Evolutionary conservation across 148 eudicot species (phyloP), one percentile per base, ranked within the genome.

Genomic region (Rhododendron molle): DNA sequence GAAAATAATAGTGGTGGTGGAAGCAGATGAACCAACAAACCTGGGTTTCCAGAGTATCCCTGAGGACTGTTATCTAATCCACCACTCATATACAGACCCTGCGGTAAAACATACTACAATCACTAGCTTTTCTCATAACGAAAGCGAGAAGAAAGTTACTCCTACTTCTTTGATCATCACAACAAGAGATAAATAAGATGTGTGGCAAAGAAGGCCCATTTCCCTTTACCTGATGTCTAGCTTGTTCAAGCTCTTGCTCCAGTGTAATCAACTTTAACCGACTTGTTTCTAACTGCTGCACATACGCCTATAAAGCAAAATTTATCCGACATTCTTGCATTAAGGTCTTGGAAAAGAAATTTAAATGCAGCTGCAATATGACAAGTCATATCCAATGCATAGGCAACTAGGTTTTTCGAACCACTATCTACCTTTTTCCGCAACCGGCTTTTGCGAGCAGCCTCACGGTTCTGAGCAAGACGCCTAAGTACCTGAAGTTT

Each of bases 401-500:
- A 44, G 72, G 83, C 14, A 32, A 15, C 46, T 23, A 71, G 80
- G 20, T 49, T 26, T 80, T 7, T 60, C 38, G 38, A 44, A 16
- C 80, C 2, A 8, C 72, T 26, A 36, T 38, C 86, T 46, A 97
- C 99, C 98, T 97, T 97, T 90, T 95, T 97, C 81, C 99, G 89
- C 83, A 95, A 87, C 79, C 99, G 98, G 83, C 99, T 94, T 91
- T 97, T 97, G 43, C 99, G 98, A 88, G 99, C 99, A 85, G 99
- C 99, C 89, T 97, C 98, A 65, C 99, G 98, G 83, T 97, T 97
- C 88, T 97, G 99, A 83, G 99, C 99, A 72, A 95, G 95, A 50
- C 99, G 99, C 86, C 99, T 93, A 85, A 87, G 92, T 85, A 90
- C 91, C 98, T 96, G 89, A 7, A 89, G 81, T 86, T n/a, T 20